Percentiles rank a stretch among this genome's conserved stretches.
Evolutionary conservation across 306 rosid genomes (phyloP).

Genomic region (Cyclanthera cordifolia): DNA sequence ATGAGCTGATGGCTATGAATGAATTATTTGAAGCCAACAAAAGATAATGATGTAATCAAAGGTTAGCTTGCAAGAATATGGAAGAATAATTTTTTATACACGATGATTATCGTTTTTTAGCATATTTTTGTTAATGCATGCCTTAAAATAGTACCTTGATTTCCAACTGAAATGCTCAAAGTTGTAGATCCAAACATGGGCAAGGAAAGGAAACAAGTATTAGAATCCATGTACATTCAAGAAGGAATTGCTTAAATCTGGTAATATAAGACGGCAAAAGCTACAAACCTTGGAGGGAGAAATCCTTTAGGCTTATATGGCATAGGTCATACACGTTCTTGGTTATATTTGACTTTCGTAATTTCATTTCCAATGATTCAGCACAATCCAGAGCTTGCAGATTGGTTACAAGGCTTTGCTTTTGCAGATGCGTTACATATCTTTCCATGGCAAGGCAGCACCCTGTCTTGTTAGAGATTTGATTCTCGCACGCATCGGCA

Average conservation of each 20-base stretch:
- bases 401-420: conserved; percentile 88
- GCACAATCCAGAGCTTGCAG: conserved; percentile 95
- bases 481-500: conserved; percentile 49
- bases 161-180: conserved; percentile 54
- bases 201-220: conserved; percentile 17
- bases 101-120: background rate
- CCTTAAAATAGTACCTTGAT: conserved; percentile 50
- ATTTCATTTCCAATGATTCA: conserved; percentile 61
- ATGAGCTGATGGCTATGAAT: background rate
- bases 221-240: conserved; percentile 18
- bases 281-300: conserved; percentile 76
- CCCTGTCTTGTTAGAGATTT: conserved; percentile 47
- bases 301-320: conserved; percentile 80
- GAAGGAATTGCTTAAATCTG: background rate
- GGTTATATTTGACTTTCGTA: conserved; percentile 46
- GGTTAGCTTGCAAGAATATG: background rate
- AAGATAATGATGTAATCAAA: background rate
- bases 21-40: background rate
- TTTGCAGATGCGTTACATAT: conserved; percentile 86
- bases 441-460: conserved; percentile 79
- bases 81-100: background rate
- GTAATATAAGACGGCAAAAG: background rate
- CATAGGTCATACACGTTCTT: conserved; percentile 65
- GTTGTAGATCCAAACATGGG: conserved; percentile 21
- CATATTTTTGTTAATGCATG: background rate